phyloP scores from a whole-genome alignment of 2,329 filamentous ascomycete species.

The Cordyceps pruinosa region DNA sequence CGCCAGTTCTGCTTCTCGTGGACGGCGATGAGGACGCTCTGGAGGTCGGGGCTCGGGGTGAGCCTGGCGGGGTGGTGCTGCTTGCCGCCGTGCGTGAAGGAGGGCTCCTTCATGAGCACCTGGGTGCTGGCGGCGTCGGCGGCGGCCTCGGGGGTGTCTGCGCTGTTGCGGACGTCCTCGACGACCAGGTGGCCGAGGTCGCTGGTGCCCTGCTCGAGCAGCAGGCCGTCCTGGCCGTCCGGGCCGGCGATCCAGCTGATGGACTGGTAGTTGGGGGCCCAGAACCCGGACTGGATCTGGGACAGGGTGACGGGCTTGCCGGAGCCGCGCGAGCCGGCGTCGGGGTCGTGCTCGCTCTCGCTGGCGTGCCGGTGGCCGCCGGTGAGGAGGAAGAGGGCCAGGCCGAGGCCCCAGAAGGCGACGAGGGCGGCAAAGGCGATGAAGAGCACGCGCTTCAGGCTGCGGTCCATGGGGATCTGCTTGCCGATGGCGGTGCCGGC shows the following conservation, averaged over 20 bases:
- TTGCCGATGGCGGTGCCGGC: slow-evolving; percentile 32
- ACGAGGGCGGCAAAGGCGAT: slow-evolving; percentile 54
- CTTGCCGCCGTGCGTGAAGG: slow-evolving; percentile 54
- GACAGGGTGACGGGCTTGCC: slow-evolving; percentile 69
- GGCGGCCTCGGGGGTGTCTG: slow-evolving; percentile 19
- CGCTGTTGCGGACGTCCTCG: slow-evolving; percentile 64
- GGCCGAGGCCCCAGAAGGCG: slow-evolving; percentile 60
- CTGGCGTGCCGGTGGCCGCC: slow-evolving; percentile 61
- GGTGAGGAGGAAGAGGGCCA: slow-evolving; percentile 58
- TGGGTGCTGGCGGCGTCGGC: slow-evolving; percentile 26
- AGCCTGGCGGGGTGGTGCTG: slow-evolving; percentile 52
- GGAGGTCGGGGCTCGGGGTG: slow-evolving; percentile 76
- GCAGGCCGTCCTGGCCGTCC: slow-evolving; percentile 71
- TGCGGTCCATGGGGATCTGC: slow-evolving; percentile 59
- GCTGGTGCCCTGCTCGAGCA: slow-evolving; percentile 63
- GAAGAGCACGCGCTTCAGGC: slow-evolving; percentile 56
- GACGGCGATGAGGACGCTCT: slow-evolving; percentile 77
- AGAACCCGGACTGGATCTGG: slow-evolving; percentile 60
- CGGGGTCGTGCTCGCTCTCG: slow-evolving; percentile 58
- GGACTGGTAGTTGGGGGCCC: slow-evolving; percentile 54
- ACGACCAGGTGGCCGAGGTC: slow-evolving; percentile 75
- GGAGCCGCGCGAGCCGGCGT: slow-evolving; percentile 55
- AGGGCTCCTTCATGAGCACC: slow-evolving; percentile 65
- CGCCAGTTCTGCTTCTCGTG: slow-evolving; percentile 73
- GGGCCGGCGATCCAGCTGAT: slow-evolving; percentile 74